These are phyloP conservation scores for Mucor mucedo DNA, from an alignment of 371 early-diverging fungal genomes.

Conservation along the genomic window DNA sequence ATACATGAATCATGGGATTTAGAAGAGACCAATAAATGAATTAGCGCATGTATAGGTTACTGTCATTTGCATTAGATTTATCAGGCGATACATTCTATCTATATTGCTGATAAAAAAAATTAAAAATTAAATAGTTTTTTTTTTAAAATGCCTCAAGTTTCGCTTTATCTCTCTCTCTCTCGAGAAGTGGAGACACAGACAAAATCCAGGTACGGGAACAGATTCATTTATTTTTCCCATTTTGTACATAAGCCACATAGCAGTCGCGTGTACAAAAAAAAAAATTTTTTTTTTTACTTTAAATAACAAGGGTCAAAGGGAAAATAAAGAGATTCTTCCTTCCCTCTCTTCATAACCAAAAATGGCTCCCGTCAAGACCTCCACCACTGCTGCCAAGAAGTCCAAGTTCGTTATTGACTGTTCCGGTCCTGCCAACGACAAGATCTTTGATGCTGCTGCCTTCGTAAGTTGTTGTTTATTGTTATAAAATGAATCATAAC, in stretches of 20 bases:
- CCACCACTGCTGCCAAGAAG: constrained; percentile 49
- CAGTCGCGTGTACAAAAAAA: neutral
- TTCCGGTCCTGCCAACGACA: constrained; percentile 93
- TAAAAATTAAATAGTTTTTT: neutral
- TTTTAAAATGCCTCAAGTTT: neutral
- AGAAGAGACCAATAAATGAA: neutral
- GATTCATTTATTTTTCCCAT: neutral
- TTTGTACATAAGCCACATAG: constrained; percentile 9
- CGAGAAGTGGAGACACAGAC: no score
- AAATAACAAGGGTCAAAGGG: neutral
- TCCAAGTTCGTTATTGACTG: constrained; percentile 92
- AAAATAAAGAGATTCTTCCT: neutral
- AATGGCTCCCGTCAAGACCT: constrained; percentile 60
- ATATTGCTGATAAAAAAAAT: neutral
- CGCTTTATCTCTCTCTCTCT: no score
- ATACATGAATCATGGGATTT: neutral
- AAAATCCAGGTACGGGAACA: constrained; percentile 4
- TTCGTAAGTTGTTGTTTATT: constrained; percentile 65
- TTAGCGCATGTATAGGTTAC: neutral
- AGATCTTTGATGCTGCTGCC: constrained; percentile 95
- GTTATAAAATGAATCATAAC: neutral
- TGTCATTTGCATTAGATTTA: neutral
- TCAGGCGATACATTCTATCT: neutral
- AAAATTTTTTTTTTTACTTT: constrained; percentile 14
- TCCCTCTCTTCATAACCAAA: constrained; percentile 32